Base-by-base conservation (phyloP, 23 red algal genomes). In the Gracilaria vermiculophylla region DNA sequence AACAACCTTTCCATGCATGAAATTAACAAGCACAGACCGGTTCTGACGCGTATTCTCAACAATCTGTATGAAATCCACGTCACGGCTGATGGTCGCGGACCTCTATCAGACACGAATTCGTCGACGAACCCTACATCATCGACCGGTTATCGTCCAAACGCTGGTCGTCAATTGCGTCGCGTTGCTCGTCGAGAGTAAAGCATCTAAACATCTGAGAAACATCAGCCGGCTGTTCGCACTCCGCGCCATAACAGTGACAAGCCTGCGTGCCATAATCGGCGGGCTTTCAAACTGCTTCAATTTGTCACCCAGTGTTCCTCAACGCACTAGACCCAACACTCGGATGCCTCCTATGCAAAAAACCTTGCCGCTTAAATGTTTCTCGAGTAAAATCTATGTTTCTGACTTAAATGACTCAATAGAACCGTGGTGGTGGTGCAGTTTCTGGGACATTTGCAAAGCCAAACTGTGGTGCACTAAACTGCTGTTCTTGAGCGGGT, bases 31-130 rank as follows among this genome's bases (percentile, higher is more conserved):
- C 74, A 91, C 35, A 56, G 87, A 24, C 87, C 87, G 27, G 55
- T 91, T 24, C 75, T 91, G 23, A 80, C 87, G 20, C 49, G 62
- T 20, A 58, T 91, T 29, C 58, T 91, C 58, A 53, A 65, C 36
- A 81, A 91, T 60, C 15, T 91, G 58, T 91, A 91, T 60, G 76
- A 55, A 31, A 70, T 91, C 28, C 87, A 91, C 53, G 60, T 91
- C 51, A 57, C 74, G 11, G 48, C 84, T 27, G 69, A 76, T 44
- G 42, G 50, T 29, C 42, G 41, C n/a, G 72, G 84, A 48, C 58
- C 53, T 50, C 31, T 62, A 13, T 88, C 84, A 23, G 81, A 86
- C 40, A 88, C 84, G 3, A 53, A 54, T 32, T 29, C 76, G 19
- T 69, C 44, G 45, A 36, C 82, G 24, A 74, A 44, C 53, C 53